These are phyloP conservation scores for Eucalyptus dawsonii DNA, from an alignment of 345 rosid species.

Conservation along the genomic window DNA sequence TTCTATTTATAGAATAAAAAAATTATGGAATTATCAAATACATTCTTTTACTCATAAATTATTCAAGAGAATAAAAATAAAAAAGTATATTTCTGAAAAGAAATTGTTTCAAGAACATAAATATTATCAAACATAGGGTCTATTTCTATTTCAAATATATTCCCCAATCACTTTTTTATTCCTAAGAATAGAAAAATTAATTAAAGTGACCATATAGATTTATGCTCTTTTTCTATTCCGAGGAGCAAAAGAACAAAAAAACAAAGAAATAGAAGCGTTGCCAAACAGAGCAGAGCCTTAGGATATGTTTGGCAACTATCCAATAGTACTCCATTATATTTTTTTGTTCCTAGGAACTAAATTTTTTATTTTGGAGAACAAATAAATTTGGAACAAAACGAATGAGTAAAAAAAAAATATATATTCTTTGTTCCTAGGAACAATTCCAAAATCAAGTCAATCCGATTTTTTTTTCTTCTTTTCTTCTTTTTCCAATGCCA, in stretches of 20 bases:
- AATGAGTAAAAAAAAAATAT: too few relatives aligned
- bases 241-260: too few relatives aligned
- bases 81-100: too few relatives aligned
- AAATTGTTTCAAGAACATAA: accelerated
- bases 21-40: accelerated
- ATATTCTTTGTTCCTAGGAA: accelerated
- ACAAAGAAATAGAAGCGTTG: accelerated
- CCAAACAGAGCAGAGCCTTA: too few relatives aligned
- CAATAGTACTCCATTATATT: too few relatives aligned
- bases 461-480: accelerated
- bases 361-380: too few relatives aligned
- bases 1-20: accelerated
- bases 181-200: accelerated
- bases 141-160: accelerated
- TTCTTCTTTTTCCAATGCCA: too few relatives aligned
- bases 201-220: accelerated
- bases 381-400: too few relatives aligned
- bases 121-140: accelerated
- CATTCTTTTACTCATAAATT: accelerated
- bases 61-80: accelerated
- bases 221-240: accelerated
- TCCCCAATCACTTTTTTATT: accelerated
- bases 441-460: too few relatives aligned
- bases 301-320: too few relatives aligned
- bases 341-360: accelerated